Base-by-base conservation (phyloP, 140 eudicot genomes). In the Cichorium intybus region DNA sequence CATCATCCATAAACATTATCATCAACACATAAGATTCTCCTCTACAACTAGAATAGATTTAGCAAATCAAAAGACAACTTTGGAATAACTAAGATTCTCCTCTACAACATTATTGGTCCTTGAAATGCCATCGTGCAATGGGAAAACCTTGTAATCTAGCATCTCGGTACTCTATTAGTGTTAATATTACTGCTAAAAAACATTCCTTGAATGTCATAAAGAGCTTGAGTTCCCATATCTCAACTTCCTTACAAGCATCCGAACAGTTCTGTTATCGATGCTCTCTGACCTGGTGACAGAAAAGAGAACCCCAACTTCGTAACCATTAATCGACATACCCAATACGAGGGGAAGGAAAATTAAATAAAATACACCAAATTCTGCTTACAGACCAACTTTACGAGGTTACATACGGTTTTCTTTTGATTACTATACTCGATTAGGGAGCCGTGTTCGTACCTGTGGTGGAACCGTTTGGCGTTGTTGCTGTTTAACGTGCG, bases 171-270 rank as follows among this genome's bases (percentile, higher is more conserved):
- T n/a, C 50, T 35, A 24, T 24, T 20, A 56, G 73, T 29, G 24
- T 28, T 20, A 33, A n/a, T 10, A 51, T 56, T 62, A 56, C 57
- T 15, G 29, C 15, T 22, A 47, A 33, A 59, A 24, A 52, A 46
- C 31, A 49, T 8, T 26, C 17, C 37, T 43, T 55, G 69, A 62
- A 43, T n/a, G 59, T 35, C 46, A 50, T 45, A 64, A 34, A 62
- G 70, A 55, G 50, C 23, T 24, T 58, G 17, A 29, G 56, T 55
- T 64, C 55, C 64, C 39, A 49, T 49, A 35, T 24, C 33, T 31
- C 21, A 50, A 63, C 31, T 41, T 77, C 16, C 56, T 58, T 2
- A 41, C 28, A 24, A 68, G 29, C 71, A 60, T 75, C 49, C 48
- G 15, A 29, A 8, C 63, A 29, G 47, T 35, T 37, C 35, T 37